Conservation (phyloP, 345 rosid genomes). For the Melaleuca alternifolia region DNA sequence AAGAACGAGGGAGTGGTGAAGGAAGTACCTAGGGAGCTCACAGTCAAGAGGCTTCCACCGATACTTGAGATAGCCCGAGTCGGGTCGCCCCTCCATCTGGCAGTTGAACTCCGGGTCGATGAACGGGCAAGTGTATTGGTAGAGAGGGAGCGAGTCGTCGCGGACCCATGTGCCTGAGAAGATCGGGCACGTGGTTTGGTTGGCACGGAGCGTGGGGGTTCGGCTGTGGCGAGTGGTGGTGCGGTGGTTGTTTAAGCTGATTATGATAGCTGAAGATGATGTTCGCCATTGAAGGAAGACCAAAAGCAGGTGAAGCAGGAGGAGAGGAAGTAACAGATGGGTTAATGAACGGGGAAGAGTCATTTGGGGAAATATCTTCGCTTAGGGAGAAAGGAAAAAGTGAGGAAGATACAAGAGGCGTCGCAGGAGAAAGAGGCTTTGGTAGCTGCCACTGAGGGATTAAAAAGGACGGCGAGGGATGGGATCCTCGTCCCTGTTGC, state of each 20-base stretch:
- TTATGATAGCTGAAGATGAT: conserved; percentile 44
- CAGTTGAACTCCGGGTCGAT: conserved; percentile 80
- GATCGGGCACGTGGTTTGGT: conserved; percentile 47
- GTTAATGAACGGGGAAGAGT: background rate
- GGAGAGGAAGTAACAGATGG: background rate
- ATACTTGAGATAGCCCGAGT: conserved; percentile 71
- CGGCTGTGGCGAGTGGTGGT: conserved; percentile 30
- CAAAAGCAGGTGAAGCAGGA: conserved; percentile 18
- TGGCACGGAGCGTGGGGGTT: conserved; percentile 44
- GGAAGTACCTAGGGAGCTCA: conserved; percentile 63
- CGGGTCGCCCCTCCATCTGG: conserved; percentile 78
- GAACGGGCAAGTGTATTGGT: conserved; percentile 42
- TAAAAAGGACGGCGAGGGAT: background rate
- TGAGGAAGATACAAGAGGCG: background rate
- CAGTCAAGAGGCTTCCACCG: conserved; percentile 86
- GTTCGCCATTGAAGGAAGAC: conserved; percentile 20
- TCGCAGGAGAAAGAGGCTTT: background rate
- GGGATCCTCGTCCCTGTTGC: background rate
- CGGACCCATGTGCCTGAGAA: conserved; percentile 65
- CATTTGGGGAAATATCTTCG: background rate
- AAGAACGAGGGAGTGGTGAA: background rate
- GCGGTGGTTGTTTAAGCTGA: conserved; percentile 50
- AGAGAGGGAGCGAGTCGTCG: conserved; percentile 65
- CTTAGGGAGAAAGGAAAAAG: background rate
- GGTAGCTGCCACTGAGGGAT: background rate